Percentiles rank a stretch among this genome's conserved stretches.
These are phyloP conservation scores for Tolypocladium album DNA, from an alignment of 2,329 filamentous ascomycete species.

Conservation along the genomic window DNA sequence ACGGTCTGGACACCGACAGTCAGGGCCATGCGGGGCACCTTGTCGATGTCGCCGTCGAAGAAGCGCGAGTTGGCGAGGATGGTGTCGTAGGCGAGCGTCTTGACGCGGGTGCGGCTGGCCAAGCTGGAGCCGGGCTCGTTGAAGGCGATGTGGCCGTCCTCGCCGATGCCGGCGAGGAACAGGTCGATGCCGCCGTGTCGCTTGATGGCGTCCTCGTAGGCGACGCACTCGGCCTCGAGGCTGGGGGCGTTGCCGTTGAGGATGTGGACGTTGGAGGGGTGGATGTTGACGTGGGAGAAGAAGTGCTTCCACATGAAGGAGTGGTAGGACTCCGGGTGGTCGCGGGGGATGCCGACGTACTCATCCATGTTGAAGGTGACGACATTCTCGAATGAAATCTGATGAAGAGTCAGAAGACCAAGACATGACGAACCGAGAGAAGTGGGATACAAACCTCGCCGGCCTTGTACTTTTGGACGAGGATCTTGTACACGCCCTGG, in stretches of 20 bases:
- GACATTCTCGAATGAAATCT: constrained; percentile 80
- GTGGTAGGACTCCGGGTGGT: constrained; percentile 80
- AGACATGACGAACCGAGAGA: constrained; percentile 6
- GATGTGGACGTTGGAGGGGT: constrained; percentile 74
- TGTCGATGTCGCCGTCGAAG: constrained; percentile 62
- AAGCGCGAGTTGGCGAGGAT: constrained; percentile 79
- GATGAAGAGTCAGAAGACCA: not conserved
- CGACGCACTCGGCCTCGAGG: constrained; percentile 64
- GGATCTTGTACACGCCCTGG: constrained; percentile 63
- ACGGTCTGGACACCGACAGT: constrained; percentile 81
- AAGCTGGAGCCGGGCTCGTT: constrained; percentile 80
- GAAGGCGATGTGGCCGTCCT: constrained; percentile 83
- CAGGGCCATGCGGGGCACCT: constrained; percentile 72
- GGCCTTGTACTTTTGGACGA: constrained; percentile 61
- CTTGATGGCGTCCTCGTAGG: constrained; percentile 71
- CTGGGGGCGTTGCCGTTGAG: constrained; percentile 71
- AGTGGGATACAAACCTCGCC: constrained; percentile 34
- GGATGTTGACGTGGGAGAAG: constrained; percentile 76
- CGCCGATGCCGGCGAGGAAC: constrained; percentile 75
- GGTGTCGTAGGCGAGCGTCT: constrained; percentile 80
- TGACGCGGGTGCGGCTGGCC: constrained; percentile 68
- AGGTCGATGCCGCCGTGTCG: constrained; percentile 70
- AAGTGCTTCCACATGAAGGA: constrained; percentile 91
- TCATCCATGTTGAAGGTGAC: constrained; percentile 94
- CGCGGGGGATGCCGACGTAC: constrained; percentile 73